Conservation (phyloP, 2,329 filamentous ascomycete genomes). For the Xylaria hypoxylon region DNA sequence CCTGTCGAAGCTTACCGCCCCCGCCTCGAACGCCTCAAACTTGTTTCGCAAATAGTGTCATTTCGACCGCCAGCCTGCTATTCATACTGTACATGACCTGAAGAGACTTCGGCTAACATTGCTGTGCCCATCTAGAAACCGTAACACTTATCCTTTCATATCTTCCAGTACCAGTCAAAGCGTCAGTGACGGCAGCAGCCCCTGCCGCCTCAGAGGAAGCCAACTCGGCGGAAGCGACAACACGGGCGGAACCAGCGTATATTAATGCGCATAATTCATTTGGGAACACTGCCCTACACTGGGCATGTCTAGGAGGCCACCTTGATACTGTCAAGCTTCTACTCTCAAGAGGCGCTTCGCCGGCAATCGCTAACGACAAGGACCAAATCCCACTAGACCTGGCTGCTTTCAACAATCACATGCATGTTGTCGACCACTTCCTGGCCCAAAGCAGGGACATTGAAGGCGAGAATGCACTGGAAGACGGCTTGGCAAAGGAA, state of each 20-base stretch:
- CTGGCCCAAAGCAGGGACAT: conserved; percentile 61
- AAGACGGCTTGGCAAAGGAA: conserved; percentile 55
- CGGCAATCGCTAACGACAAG: conserved; percentile 81
- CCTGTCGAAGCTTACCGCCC: neutral
- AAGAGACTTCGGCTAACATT: conserved; percentile 26
- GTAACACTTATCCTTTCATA: conserved; percentile 51
- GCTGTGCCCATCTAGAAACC: conserved; percentile 51
- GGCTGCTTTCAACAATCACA: conserved; percentile 76
- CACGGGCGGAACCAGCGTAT: conserved; percentile 59
- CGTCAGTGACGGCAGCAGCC: conserved; percentile 15
- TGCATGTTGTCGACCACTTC: conserved; percentile 72
- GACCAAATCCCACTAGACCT: conserved; percentile 85
- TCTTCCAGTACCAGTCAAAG: conserved; percentile 37
- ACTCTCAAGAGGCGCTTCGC: conserved; percentile 79
- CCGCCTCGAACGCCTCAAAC: neutral
- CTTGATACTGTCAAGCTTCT: conserved; percentile 82
- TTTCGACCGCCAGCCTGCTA: neutral
- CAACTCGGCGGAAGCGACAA: conserved; percentile 54
- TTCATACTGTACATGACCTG: neutral
- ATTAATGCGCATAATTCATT: conserved; percentile 79
- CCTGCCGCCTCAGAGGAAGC: conserved; percentile 20
- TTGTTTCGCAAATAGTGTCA: neutral
- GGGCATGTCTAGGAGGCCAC: conserved; percentile 92
- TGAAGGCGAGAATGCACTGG: conserved; percentile 61
- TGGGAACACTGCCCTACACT: conserved; percentile 93